A percentile compares a stretch with the other conserved stretches of the same genome.
Conservation (phyloP, 2,329 filamentous ascomycete genomes). For the Zymoseptoria pseudotritici region DNA sequence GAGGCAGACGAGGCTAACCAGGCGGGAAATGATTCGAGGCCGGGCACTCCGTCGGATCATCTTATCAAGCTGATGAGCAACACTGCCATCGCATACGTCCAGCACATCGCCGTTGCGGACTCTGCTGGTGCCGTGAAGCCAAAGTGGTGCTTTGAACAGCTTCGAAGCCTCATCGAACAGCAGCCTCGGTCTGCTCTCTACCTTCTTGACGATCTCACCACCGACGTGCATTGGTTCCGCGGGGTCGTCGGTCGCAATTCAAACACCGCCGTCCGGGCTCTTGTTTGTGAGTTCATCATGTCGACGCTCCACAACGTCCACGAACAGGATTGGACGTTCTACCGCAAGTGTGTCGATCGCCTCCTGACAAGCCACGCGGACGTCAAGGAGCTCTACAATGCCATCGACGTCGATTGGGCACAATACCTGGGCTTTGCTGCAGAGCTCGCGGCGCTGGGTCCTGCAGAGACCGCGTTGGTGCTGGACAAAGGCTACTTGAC, state of each 20-base stretch:
- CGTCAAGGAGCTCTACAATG: background rate
- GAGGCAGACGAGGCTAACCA: background rate
- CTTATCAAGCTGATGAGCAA: constrained; percentile 2
- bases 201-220: constrained; percentile 5
- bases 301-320: constrained; percentile 8
- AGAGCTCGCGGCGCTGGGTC: constrained; percentile 8
- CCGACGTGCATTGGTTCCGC: constrained; percentile 8
- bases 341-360: constrained; percentile 5
- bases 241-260: constrained; percentile 5
- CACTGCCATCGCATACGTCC: constrained; percentile 6
- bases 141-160: constrained; percentile 2
- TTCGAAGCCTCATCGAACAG: constrained; percentile 5
- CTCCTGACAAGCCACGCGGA: constrained; percentile 10
- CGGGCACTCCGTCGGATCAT: background rate
- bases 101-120: constrained; percentile 11
- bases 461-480: constrained; percentile 10
- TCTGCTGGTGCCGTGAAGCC: constrained; percentile 6
- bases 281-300: constrained; percentile 7
- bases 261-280: constrained; percentile 5
- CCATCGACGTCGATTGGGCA: constrained; percentile 6
- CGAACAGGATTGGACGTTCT: constrained; percentile 7
- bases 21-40: background rate
- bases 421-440: constrained; percentile 12
- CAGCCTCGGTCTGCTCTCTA: constrained; percentile 2
- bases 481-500: constrained; percentile 15